Percentiles rank a stretch among this genome's conserved stretches.
phyloP scores from a whole-genome alignment of 495 filamentous ascomycete species.

The Aspergillus mulundensis region DNA sequence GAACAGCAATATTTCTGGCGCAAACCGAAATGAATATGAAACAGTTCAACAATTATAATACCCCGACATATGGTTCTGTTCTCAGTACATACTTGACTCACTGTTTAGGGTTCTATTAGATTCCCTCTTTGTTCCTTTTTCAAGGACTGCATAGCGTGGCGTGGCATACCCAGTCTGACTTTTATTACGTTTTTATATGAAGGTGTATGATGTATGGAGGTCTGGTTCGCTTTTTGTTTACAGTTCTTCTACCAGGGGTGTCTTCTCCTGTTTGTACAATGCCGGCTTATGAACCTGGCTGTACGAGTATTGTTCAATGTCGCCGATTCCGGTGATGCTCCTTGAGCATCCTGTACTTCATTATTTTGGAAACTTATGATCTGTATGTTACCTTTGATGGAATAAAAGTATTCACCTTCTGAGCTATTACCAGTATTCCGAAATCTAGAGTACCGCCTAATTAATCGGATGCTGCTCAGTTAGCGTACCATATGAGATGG shows the following conservation, averaged over 20 bases:
- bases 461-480: no score
- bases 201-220: conserved; percentile 34
- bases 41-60: conserved; percentile 9
- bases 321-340: neutral
- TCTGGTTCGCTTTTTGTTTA: neutral
- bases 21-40: conserved; percentile 56
- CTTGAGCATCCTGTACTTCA: conserved; percentile 8
- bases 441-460: no score
- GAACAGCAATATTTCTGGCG: conserved; percentile 91
- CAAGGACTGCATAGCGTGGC: conserved; percentile 48
- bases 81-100: conserved; percentile 42
- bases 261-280: conserved; percentile 5
- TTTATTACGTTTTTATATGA: conserved; percentile 28
- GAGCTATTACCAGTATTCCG: neutral
- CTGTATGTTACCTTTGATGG: conserved; percentile 14
- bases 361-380: conserved; percentile 14
- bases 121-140: conserved; percentile 21
- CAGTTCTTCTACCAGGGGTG: conserved; percentile 8
- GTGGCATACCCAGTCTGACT: conserved; percentile 46
- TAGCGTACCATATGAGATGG: no score
- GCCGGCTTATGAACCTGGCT: neutral
- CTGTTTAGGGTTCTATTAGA: conserved; percentile 21
- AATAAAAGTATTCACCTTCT: conserved; percentile 10
- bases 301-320: neutral
- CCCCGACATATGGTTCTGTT: conserved; percentile 20